A percentile compares a stretch with the other conserved stretches of the same genome.
Conservation (phyloP, 331 rosid species). For the Cydonia oblonga region DNA sequence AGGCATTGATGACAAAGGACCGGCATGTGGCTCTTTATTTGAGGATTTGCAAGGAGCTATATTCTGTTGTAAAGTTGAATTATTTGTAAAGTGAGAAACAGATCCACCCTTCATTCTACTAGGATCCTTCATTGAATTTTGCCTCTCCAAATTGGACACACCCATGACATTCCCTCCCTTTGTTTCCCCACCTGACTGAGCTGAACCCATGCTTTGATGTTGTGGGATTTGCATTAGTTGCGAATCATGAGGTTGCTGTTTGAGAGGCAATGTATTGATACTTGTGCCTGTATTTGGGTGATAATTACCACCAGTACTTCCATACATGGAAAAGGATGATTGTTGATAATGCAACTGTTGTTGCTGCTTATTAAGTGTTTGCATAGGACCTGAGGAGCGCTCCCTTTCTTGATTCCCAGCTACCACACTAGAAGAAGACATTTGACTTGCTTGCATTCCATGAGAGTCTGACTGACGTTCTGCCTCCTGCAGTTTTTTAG, state of each 20-base stretch:
- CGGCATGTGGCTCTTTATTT: constrained; percentile 47
- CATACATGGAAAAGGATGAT: constrained; percentile 37
- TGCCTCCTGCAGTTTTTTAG: constrained; percentile 35
- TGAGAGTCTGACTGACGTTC: constrained; percentile 42
- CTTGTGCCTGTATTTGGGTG: constrained; percentile 50
- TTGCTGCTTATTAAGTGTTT: constrained; percentile 63
- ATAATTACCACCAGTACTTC: constrained; percentile 45
- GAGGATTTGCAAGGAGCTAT: constrained; percentile 56
- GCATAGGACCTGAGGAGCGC: constrained; percentile 41
- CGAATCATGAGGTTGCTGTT: constrained; percentile 54
- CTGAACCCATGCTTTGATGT: constrained; percentile 45
- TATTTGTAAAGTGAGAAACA: constrained; percentile 35
- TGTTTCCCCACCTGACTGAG: constrained; percentile 47
- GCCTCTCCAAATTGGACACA: constrained; percentile 48
- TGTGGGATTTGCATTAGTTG: constrained; percentile 57
- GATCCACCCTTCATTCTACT: constrained; percentile 62
- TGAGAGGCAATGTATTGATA: constrained; percentile 44
- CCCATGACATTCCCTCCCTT: constrained; percentile 31
- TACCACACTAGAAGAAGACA: constrained; percentile 40
- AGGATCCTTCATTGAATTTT: constrained; percentile 41
- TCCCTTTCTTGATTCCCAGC: constrained; percentile 54
- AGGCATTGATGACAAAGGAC: constrained; percentile 34
- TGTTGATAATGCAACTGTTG: constrained; percentile 48
- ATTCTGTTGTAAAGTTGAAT: constrained; percentile 44
- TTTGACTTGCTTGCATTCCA: constrained; percentile 39